Evolutionary conservation across 1,284 basidiomycete species (phyloP).

Genomic region (Ceratobasidium sp.): DNA sequence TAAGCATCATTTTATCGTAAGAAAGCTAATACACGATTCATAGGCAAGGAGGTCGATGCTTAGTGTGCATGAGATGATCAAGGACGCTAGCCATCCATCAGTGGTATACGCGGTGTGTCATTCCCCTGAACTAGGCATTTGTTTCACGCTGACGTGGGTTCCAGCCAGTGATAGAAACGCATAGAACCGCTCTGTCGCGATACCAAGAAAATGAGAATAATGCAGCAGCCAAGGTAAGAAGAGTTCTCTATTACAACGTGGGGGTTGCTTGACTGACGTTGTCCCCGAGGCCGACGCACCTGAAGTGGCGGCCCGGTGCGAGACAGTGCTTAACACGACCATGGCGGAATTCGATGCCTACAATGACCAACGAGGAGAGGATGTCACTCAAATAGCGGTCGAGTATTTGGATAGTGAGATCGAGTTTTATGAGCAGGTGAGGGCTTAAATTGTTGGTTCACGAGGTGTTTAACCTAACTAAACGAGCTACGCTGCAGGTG

Average conservation of each 20-base stretch:
- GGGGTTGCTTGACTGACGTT: too few relatives aligned
- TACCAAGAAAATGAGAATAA: conserved; percentile 60
- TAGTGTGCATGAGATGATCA: conserved; percentile 77
- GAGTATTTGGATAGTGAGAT: conserved; percentile 83
- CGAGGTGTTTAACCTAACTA: neutral
- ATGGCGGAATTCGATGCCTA: conserved; percentile 88
- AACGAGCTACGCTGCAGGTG: conserved; percentile 55
- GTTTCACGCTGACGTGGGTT: neutral
- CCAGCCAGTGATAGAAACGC: conserved; percentile 75
- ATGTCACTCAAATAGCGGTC: conserved; percentile 68
- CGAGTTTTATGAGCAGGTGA: conserved; percentile 73
- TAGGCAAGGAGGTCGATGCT: conserved; percentile 78
- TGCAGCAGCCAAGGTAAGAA: neutral
- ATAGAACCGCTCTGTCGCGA: conserved; percentile 70
- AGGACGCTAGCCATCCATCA: conserved; percentile 76
- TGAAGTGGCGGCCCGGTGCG: conserved; percentile 76
- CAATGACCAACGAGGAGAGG: conserved; percentile 76
- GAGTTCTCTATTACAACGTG: neutral
- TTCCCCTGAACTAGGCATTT: neutral
- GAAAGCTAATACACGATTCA: neutral
- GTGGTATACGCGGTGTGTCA: conserved; percentile 70
- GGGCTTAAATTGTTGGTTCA: conserved; percentile 7
- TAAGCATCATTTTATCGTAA: neutral
- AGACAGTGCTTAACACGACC: conserved; percentile 87
- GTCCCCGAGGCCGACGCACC: conserved; percentile 5